A percentile compares a stretch with the other conserved stretches of the same genome.
phyloP scores from a whole-genome alignment of 2,329 filamentous ascomycete species.

The Rasamsonia emersonii region DNA sequence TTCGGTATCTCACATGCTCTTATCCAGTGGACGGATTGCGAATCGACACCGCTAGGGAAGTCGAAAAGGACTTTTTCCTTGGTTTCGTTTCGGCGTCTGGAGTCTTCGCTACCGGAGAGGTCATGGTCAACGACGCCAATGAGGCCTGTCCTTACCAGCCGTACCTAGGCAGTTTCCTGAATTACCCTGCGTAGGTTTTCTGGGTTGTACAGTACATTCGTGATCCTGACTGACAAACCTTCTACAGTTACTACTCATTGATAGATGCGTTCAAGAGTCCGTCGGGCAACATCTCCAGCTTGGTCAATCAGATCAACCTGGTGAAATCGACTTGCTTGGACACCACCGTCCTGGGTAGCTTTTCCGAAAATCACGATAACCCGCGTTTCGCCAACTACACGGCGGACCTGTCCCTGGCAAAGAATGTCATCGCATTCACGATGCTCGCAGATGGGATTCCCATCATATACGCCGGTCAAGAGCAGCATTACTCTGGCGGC shows the following conservation, averaged over 20 bases:
- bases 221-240: background rate
- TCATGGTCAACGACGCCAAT: constrained; percentile 31
- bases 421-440: constrained; percentile 54
- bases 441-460: constrained; percentile 55
- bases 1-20: background rate
- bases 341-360: constrained; percentile 43
- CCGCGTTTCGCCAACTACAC: constrained; percentile 43
- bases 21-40: constrained; percentile 42
- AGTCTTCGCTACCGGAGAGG: constrained; percentile 43
- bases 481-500: constrained; percentile 52
- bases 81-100: constrained; percentile 33
- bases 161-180: constrained; percentile 39
- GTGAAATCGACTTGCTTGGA: constrained; percentile 32
- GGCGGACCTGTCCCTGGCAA: constrained; percentile 37
- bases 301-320: constrained; percentile 26
- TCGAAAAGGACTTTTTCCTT: constrained; percentile 39
- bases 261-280: constrained; percentile 26
- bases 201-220: background rate
- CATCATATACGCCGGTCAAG: constrained; percentile 60
- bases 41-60: constrained; percentile 44
- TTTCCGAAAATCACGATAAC: constrained; percentile 56
- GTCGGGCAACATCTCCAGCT: constrained; percentile 25
- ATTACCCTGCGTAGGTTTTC: constrained; percentile 34
- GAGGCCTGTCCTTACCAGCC: constrained; percentile 39
- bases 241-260: constrained; percentile 23